These are phyloP conservation scores for Ampelocalamus luodianensis DNA, from an alignment of 176 grass and related monocot species.

Conservation along the genomic window DNA sequence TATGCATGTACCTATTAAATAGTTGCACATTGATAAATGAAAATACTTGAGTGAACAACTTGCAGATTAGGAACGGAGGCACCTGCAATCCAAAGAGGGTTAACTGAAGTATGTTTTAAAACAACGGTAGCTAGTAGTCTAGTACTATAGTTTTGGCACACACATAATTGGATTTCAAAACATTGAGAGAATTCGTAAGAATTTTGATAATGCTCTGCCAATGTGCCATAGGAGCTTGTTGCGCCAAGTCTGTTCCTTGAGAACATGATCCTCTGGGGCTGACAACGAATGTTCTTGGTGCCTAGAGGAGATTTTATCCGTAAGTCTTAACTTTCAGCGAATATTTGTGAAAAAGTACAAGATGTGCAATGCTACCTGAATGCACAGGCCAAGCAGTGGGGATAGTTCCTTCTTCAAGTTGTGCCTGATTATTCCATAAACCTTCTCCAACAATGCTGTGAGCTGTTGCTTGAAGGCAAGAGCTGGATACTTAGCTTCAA, in stretches of 20 bases:
- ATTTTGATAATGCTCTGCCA: constrained; percentile 73
- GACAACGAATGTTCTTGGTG: constrained; percentile 56
- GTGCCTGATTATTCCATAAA: constrained; percentile 73
- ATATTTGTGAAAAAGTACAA: not conserved
- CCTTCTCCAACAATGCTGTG: constrained; percentile 72
- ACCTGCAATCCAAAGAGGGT: constrained; percentile 34
- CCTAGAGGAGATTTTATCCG: constrained; percentile 34
- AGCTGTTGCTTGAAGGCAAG: constrained; percentile 75
- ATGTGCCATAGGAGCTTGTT: constrained; percentile 61
- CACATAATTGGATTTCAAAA: constrained; percentile 62
- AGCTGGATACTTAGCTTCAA: constrained; percentile 82
- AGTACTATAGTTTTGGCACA: not conserved
- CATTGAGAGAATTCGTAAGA: constrained; percentile 54
- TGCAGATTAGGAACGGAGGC: constrained; percentile 63
- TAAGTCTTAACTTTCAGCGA: not conserved
- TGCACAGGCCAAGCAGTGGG: constrained; percentile 62
- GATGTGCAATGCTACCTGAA: constrained; percentile 53
- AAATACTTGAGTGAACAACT: constrained; percentile 67
- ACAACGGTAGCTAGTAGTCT: not conserved
- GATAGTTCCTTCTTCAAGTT: constrained; percentile 77
- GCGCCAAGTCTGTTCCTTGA: constrained; percentile 58
- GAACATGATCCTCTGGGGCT: constrained; percentile 53
- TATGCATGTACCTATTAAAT: constrained; percentile 65
- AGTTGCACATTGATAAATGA: constrained; percentile 81
- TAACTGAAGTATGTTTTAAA: not conserved